phyloP scores from a whole-genome alignment of 2,329 filamentous ascomycete species.

The Fusarium devonianum region DNA sequence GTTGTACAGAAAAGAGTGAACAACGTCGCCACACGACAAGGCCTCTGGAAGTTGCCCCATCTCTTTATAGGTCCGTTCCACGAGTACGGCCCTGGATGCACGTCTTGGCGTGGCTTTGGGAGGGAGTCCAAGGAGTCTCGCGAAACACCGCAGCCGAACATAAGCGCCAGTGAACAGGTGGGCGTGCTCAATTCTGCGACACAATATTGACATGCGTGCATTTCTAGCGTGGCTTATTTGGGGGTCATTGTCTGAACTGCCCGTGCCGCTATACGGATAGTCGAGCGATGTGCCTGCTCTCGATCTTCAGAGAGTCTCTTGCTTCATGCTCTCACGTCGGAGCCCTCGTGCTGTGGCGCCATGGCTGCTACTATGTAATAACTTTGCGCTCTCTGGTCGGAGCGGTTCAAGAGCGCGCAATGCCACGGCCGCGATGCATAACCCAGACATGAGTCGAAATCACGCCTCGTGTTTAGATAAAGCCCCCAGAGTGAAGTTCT shows the following conservation, averaged over 20 bases:
- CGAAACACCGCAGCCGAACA: slow-evolving; percentile 1
- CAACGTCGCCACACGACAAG: slow-evolving; percentile 11
- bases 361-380: slow-evolving; percentile 4
- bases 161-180: background rate
- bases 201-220: background rate
- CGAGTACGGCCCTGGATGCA: slow-evolving; percentile 25
- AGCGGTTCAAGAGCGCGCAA: slow-evolving; percentile 16
- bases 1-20: slow-evolving; percentile 19
- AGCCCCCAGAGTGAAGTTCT: slow-evolving; percentile 10
- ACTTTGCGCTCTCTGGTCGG: slow-evolving; percentile 10
- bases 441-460: slow-evolving; percentile 16
- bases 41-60: slow-evolving; percentile 26
- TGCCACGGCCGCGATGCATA: slow-evolving; percentile 12
- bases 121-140: background rate
- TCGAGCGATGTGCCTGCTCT: background rate
- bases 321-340: background rate
- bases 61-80: slow-evolving; percentile 26
- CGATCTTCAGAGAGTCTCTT: background rate
- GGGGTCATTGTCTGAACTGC: background rate
- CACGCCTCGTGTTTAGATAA: slow-evolving; percentile 34
- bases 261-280: slow-evolving; percentile 5
- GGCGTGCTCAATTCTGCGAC: slow-evolving; percentile 4
- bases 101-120: slow-evolving; percentile 7
- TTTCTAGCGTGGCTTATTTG: background rate
- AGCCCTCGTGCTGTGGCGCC: slow-evolving; percentile 3